phyloP scores from a whole-genome alignment of 495 filamentous ascomycete genomes.

The Lentithecium fluviatile region DNA sequence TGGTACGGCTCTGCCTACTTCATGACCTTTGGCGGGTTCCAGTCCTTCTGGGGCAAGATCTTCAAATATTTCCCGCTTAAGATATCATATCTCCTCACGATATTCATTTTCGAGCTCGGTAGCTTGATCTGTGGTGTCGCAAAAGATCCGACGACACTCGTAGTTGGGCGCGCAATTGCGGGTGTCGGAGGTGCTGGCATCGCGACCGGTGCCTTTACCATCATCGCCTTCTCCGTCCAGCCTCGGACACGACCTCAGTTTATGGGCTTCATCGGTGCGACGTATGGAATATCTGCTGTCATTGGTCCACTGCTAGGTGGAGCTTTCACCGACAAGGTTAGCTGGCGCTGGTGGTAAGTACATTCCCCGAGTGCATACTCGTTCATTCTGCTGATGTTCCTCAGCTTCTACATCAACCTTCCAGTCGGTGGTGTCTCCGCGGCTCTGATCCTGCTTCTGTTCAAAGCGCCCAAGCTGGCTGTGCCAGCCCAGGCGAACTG shows the following conservation, averaged over 20 bases:
- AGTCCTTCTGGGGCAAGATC: conserved; percentile 37
- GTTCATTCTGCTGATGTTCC: neutral
- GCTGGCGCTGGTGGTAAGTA: conserved; percentile 51
- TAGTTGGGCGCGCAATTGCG: conserved; percentile 33
- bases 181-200: conserved; percentile 38
- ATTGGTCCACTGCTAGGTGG: conserved; percentile 53
- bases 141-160: conserved; percentile 26
- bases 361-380: neutral
- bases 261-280: conserved; percentile 46
- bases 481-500: conserved; percentile 10
- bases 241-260: conserved; percentile 42
- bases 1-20: conserved; percentile 41
- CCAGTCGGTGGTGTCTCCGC: conserved; percentile 16
- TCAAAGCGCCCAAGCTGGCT: neutral
- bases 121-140: conserved; percentile 33
- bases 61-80: conserved; percentile 39
- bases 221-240: conserved; percentile 36
- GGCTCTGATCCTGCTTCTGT: conserved; percentile 13
- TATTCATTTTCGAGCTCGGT: conserved; percentile 38
- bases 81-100: conserved; percentile 24
- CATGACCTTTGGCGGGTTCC: conserved; percentile 35
- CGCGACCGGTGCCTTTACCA: conserved; percentile 33
- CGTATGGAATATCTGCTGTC: conserved; percentile 45
- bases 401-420: conserved; percentile 32
- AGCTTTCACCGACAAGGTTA: conserved; percentile 46